Base-by-base conservation (phyloP, 495 filamentous ascomycete genomes). In the Cercophora sp. region DNA sequence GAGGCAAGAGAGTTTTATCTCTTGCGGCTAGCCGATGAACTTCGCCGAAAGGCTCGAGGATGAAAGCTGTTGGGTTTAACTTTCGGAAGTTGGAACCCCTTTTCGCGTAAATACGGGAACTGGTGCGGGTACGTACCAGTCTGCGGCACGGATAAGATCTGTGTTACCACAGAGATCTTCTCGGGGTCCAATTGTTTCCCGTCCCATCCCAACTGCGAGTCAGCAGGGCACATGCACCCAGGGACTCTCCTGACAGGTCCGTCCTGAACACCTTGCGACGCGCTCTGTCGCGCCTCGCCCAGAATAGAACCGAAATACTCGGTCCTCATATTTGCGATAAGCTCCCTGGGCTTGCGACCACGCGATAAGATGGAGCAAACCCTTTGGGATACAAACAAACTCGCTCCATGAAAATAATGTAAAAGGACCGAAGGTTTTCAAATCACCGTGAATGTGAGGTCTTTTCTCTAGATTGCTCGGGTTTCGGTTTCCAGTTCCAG, bases 1-100 rank as follows among this genome's bases (percentile, higher is more conserved):
- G 84, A 86, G 51, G 82, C 85, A 57, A 77, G 76, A 31, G 73
- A 73, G 37, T 94, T 96, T 60, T 94, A 95, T 70, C 58, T 94
- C 52, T 69, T 82, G 61, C 78, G 88, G 52, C 69, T 96, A 51
- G 89, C 77, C 3, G 78, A 83, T 44, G 91, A 96, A 62, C 68
- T 96, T 5, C 48, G 58, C 1, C 15, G 51, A 20, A 57, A 51
- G 52, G 62, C 64, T 15, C 26, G 48, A 16, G 54, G 54, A 8
- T 55, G 48, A 58, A 23, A n/a, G n/a, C n/a, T n/a, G n/a, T n/a
- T n/a, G n/a, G n/a, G n/a, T n/a, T n/a, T n/a, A n/a, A n/a, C n/a
- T n/a, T n/a, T n/a, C n/a, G n/a, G n/a, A 35, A 37, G 23, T n/a
- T n/a, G 2, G 19, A 20, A 15, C 40, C 29, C 29, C 13, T 32